Base-by-base conservation (phyloP, 305 asterid genomes). In the Nicotiana rustica region DNA sequence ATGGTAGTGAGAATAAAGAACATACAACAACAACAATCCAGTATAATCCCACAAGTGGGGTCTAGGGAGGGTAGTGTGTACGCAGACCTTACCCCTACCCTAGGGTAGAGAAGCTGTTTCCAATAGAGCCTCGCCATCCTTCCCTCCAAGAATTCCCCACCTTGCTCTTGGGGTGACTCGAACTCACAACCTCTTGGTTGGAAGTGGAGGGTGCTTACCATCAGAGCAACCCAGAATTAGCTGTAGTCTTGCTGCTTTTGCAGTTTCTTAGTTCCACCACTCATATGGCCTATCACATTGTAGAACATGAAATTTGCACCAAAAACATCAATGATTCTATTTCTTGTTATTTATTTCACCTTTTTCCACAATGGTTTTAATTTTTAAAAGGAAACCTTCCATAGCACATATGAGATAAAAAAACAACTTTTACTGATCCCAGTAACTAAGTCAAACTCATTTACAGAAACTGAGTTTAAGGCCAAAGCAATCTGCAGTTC, bases 401-500 rank as follows among this genome's bases (percentile, higher is more conserved):
- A 52, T 52, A 13, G 17, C 59, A 71, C 25, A 6, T 71, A 71
- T 3, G 13, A 71, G 78, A 71, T 47, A 25, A 6, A 41, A 70
- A 41, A 70, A 59, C 9, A 18, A 18, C 78, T 71, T 71, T 71
- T 47, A 21, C 78, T 13, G 14, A 47, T 21, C 61, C 65, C 47
- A 75, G 80, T 52, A 75, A 75, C 79, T 4, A 75, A 52, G 65
- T 52, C 65, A 75, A 52, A 52, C 79, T 25, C 15, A 75, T 21
- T 75, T 73, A n/a, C 79, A 73, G 25, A 73, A 52, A 75, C 47
- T 25, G 65, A 52, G 64, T 75, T 75, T 75, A 75, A 21, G 47
- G 47, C 52, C 29, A 29, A 38, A 52, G 65, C 25, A 47, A 41
- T 52, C 47, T 41, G 29, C 62, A 64, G 18, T 18, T 61, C 21